Base-by-base conservation (phyloP, 2,329 filamentous ascomycete species). In the Penicillium sp. region DNA sequence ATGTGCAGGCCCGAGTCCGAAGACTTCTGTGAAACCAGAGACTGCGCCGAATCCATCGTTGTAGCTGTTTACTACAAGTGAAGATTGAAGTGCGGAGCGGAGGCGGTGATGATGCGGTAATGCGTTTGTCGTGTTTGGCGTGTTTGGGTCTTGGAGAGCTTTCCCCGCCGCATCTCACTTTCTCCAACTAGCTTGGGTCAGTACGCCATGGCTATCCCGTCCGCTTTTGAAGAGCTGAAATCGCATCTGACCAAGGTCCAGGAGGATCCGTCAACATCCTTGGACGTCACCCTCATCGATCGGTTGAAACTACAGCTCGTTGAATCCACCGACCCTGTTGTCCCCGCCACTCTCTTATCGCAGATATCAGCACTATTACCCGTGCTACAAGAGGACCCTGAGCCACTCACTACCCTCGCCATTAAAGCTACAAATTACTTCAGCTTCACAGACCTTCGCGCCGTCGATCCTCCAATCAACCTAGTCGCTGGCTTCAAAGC, bases 1-100 rank as follows among this genome's bases (percentile, higher is more conserved):
- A 91, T 85, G 59, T 90, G 87, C 42, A 95, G 84, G 46, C 85
- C 84, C 18, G 86, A 87, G 72, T 94, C 89, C 39, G 84, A 84
- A 5, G 84, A 81, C 72, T 85, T 87, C 52, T 79, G 80, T 6
- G 86, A 89, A 43, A 90, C 70, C 56, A 89, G 79, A 48, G 84
- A 76, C 62, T 85, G 86, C 16, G 60, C 36, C 10, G 70, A 58
- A 55, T 76, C 72, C 52, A 77, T 77, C 81, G 85, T 86, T 48
- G 43, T 33, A 31, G 31, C 34, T 44, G 13, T 73, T 64, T 48
- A 21, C 18, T 21, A 21, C 18, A 13, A 18, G 41, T 44, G 16
- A 28, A 39, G 46, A 21, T 47, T 41, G 49, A 45, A 38, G 31
- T 13, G 49, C 23, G 42, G 44, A 39, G 48, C 42, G 39, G 47